A percentile compares a stretch with the other conserved stretches of the same genome.
Evolutionary conservation across 1,284 basidiomycete species (phyloP).

Genomic region (Ganoderma sinense): DNA sequence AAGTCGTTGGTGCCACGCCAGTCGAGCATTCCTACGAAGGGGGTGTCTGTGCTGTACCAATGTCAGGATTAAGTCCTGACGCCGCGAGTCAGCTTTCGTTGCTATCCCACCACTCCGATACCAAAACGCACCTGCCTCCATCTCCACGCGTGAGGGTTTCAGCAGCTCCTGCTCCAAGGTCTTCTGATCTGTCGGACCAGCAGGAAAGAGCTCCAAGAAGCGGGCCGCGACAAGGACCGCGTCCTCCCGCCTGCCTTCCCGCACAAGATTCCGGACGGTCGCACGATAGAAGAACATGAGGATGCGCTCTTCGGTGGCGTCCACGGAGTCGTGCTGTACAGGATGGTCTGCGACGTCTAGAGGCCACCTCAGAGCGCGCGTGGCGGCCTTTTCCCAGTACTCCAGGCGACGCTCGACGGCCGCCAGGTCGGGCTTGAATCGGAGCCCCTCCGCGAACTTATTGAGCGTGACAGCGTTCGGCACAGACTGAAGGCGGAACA

Average conservation of each 20-base stretch:
- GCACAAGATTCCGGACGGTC: constrained; percentile 7
- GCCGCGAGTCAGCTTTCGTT: not conserved
- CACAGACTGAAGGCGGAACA: constrained; percentile 40
- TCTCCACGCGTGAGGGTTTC: not conserved
- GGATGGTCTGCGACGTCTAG: not conserved
- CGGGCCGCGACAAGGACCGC: constrained; percentile 2
- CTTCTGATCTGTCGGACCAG: too few species aligned
- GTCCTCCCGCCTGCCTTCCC: constrained; percentile 4
- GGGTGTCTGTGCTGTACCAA: not conserved
- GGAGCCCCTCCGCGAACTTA: constrained; percentile 4
- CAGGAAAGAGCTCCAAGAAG: not conserved
- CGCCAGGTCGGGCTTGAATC: not conserved
- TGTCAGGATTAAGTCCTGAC: not conserved
- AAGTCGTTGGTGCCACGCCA: not conserved
- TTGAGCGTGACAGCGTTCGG: constrained; percentile 31
- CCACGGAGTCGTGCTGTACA: not conserved
- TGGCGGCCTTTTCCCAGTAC: constrained; percentile 7
- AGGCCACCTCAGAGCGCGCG: not conserved
- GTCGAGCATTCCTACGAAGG: not conserved
- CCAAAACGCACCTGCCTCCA: not conserved
- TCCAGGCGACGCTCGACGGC: constrained; percentile 4
- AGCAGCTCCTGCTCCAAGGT: not conserved
- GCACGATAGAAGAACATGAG: constrained; percentile 12
- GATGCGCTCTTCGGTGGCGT: not conserved
- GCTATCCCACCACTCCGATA: not conserved